Conservation (phyloP, 2,329 filamentous ascomycete genomes). For the Colletotrichum coccodes region DNA sequence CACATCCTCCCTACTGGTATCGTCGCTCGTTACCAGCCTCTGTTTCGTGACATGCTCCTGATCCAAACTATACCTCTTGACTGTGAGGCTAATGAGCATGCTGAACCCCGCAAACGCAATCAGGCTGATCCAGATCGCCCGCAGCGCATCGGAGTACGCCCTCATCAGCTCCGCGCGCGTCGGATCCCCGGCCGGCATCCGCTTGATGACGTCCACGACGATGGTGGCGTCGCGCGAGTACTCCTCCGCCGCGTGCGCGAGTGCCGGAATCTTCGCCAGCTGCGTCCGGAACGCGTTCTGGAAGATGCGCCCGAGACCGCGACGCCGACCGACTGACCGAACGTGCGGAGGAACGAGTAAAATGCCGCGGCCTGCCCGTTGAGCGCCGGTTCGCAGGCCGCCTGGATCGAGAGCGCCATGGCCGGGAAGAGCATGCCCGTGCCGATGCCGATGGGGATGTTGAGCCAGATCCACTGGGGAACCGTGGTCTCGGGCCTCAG, state of each 20-base stretch:
- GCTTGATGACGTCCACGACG: slow-evolving; percentile 67
- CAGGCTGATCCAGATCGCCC: slow-evolving; percentile 45
- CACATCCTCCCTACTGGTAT: neutral
- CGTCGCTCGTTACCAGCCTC: slow-evolving; percentile 35
- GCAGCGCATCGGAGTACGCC: slow-evolving; percentile 46
- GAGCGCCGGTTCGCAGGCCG: slow-evolving; percentile 56
- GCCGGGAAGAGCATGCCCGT: slow-evolving; percentile 73
- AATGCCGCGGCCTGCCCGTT: slow-evolving; percentile 70
- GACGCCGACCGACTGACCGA: slow-evolving; percentile 74
- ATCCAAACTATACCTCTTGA: slow-evolving; percentile 42
- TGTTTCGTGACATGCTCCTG: slow-evolving; percentile 45
- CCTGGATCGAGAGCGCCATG: slow-evolving; percentile 73
- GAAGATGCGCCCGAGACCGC: slow-evolving; percentile 75
- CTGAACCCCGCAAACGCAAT: slow-evolving; percentile 41
- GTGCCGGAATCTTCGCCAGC: slow-evolving; percentile 56
- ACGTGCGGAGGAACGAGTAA: slow-evolving; percentile 73
- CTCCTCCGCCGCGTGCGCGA: slow-evolving; percentile 51
- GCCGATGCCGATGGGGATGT: slow-evolving; percentile 68
- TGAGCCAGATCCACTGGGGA: slow-evolving; percentile 68
- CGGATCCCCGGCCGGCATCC: slow-evolving; percentile 48
- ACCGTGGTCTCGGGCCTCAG: slow-evolving; percentile 60
- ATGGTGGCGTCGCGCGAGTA: slow-evolving; percentile 68
- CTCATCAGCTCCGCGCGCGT: slow-evolving; percentile 36
- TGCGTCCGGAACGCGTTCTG: slow-evolving; percentile 70
- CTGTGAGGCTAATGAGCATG: slow-evolving; percentile 43